Conservation (phyloP, 495 filamentous ascomycete genomes). For the Hypoxylon cercidicola region DNA sequence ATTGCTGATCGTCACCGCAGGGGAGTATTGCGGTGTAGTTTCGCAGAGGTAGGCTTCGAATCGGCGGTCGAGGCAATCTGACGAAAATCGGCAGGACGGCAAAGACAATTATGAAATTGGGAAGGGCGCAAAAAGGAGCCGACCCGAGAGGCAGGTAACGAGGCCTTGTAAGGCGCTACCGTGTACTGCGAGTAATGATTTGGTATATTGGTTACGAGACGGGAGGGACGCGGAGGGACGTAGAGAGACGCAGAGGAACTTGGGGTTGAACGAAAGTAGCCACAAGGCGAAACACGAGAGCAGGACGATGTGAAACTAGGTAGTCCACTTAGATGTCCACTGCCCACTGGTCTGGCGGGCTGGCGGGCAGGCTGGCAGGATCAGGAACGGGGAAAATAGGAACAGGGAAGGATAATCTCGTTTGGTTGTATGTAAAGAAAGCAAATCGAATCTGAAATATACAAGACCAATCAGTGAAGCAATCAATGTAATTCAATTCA, state of each 20-base stretch:
- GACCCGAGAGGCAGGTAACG: slow-evolving; percentile 14
- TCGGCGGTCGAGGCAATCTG: slow-evolving; percentile 25
- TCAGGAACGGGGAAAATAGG: slow-evolving; percentile 1
- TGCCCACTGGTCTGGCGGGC: slow-evolving; percentile 18
- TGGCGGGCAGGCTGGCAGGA: slow-evolving; percentile 12
- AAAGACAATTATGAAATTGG: neutral
- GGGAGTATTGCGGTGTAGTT: neutral
- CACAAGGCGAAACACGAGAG: slow-evolving; percentile 30
- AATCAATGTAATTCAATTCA: neutral
- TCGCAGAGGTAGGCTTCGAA: slow-evolving; percentile 2
- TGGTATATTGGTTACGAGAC: slow-evolving; percentile 15
- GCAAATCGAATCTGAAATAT: neutral
- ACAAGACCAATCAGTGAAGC: slow-evolving; percentile 2
- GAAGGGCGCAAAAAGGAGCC: slow-evolving; percentile 7
- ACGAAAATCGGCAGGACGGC: slow-evolving; percentile 19
- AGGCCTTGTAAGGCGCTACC: slow-evolving; percentile 17
- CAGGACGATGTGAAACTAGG: slow-evolving; percentile 31
- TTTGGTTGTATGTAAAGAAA: slow-evolving; percentile 5
- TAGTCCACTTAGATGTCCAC: slow-evolving; percentile 14
- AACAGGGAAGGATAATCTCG: slow-evolving; percentile 11
- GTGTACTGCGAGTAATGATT: slow-evolving; percentile 15
- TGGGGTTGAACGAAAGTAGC: slow-evolving; percentile 15
- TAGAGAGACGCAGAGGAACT: neutral
- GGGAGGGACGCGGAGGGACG: neutral
- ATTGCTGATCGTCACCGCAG: neutral